A percentile compares a stretch with the other conserved stretches of the same genome.
Evolutionary conservation across 2,329 filamentous ascomycete species (phyloP).

Genomic region (Hypoxylon sp.): DNA sequence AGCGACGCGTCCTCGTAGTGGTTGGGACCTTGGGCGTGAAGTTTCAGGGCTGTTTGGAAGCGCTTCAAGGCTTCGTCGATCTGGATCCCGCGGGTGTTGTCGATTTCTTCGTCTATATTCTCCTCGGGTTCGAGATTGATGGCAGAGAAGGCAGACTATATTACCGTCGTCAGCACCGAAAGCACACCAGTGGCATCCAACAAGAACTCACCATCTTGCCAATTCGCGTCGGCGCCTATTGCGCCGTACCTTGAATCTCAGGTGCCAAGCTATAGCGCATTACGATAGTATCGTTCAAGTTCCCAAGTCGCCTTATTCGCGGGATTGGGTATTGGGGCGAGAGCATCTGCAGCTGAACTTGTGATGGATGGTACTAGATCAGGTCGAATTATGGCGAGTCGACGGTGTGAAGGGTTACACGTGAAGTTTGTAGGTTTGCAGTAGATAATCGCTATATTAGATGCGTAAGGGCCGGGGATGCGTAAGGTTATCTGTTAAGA

Average conservation of each 20-base stretch:
- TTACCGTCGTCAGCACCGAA: slow-evolving; percentile 4
- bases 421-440: neutral
- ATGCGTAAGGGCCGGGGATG: no score
- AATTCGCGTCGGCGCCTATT: slow-evolving; percentile 11
- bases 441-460: no score
- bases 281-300: neutral
- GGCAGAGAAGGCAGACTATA: slow-evolving; percentile 77
- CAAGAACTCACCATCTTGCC: slow-evolving; percentile 24
- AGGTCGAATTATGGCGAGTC: no score
- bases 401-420: neutral
- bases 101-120: slow-evolving; percentile 86
- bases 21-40: slow-evolving; percentile 84
- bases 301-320: neutral
- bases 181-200: no score
- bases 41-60: slow-evolving; percentile 89
- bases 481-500: neutral
- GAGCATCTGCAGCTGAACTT: neutral
- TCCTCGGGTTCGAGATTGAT: slow-evolving; percentile 96
- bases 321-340: neutral
- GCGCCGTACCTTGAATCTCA: slow-evolving; percentile 1
- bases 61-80: slow-evolving; percentile 96
- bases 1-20: slow-evolving; percentile 78
- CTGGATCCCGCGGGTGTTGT: slow-evolving; percentile 93
- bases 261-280: slow-evolving; percentile 9
- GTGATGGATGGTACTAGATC: neutral